phyloP scores from a whole-genome alignment of 176 grass and related monocot genomes.

The sorghum (Sorghum bicolor) region Sorghum_bicolor_NCBIv3 NC_012878.2:50043001-50043500 shows the following conservation, averaged over 20 bases:
- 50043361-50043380: slow-evolving; percentile 72
- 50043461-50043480: not conserved
- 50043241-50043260: slow-evolving; percentile 86
- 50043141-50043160: slow-evolving; percentile 57
- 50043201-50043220: slow-evolving; percentile 74
- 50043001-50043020: slow-evolving; percentile 61
- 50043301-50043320: slow-evolving; percentile 46
- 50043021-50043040: slow-evolving; percentile 65
- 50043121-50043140: slow-evolving; percentile 68
- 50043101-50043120: slow-evolving; percentile 66
- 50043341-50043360: slow-evolving; percentile 65
- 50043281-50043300: slow-evolving; percentile 63
- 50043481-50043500: not conserved
- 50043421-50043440: slow-evolving; percentile 22
- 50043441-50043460: no score
- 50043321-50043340: slow-evolving; percentile 55
- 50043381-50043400: slow-evolving; percentile 67
- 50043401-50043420: slow-evolving; percentile 89
- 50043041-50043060: slow-evolving; percentile 56
- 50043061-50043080: slow-evolving; percentile 57
- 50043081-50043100: slow-evolving; percentile 67
- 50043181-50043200: slow-evolving; percentile 84
- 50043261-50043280: slow-evolving; percentile 84
- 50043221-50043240: slow-evolving; percentile 62
- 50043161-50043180: slow-evolving; percentile 69